Conservation (phyloP, 192 early-diverging fungal species). For the Backusella tarrabulga region DNA sequence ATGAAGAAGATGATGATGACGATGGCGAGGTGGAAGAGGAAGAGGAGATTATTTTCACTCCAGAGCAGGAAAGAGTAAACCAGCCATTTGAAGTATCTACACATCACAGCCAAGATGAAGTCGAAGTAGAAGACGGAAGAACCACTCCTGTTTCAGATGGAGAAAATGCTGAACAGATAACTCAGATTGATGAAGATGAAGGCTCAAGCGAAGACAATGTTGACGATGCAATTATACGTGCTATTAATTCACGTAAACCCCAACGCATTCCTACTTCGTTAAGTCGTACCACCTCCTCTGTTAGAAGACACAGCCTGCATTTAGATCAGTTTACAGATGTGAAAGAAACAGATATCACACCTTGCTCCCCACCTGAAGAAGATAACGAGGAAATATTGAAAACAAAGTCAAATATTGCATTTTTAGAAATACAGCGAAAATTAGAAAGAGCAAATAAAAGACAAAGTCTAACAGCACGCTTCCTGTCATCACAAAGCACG, state of each 20-base stretch:
- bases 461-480: slow-evolving; percentile 25
- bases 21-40: slow-evolving; percentile 13
- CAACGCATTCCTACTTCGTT: slow-evolving; percentile 10
- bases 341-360: neutral
- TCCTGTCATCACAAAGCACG: neutral
- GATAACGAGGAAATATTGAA: neutral
- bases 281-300: slow-evolving; percentile 13
- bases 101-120: slow-evolving; percentile 2
- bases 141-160: neutral
- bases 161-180: neutral
- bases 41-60: slow-evolving; percentile 23
- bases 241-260: slow-evolving; percentile 12
- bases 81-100: slow-evolving; percentile 8
- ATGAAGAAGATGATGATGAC: slow-evolving; percentile 9
- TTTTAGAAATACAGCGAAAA: slow-evolving; percentile 11
- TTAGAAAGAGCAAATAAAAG: slow-evolving; percentile 14
- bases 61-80: slow-evolving; percentile 5
- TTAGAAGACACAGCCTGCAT: neutral
- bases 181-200: slow-evolving; percentile 10
- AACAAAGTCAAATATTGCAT: neutral
- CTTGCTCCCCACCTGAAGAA: neutral
- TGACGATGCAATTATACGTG: slow-evolving; percentile 15
- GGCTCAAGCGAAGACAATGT: slow-evolving; percentile 29
- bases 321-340: neutral
- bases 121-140: slow-evolving; percentile 5